These are phyloP conservation scores for Annona cherimola DNA, from an alignment of 164 flowering plant species.

Conservation along the genomic window DNA sequence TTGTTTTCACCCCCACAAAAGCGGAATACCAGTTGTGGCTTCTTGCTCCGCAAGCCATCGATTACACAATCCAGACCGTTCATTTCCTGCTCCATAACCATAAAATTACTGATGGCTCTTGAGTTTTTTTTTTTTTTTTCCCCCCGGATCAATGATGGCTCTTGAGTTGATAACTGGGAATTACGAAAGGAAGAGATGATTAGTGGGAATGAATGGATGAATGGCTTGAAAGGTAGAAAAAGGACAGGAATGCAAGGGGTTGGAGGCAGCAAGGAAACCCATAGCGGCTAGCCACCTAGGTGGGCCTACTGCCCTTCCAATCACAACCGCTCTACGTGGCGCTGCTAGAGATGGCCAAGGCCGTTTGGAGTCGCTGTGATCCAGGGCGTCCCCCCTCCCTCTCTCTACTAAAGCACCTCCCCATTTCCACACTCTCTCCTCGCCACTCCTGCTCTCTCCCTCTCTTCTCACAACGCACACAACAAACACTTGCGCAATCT, in stretches of 20 bases:
- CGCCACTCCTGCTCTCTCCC: not conserved
- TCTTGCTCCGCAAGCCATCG: too few relatives aligned
- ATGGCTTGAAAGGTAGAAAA: not conserved
- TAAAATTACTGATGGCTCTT: too few relatives aligned
- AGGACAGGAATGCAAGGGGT: not conserved
- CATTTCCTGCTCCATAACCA: too few relatives aligned
- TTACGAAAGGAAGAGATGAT: not conserved
- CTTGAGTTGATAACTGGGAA: not conserved
- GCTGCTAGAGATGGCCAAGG: conserved; percentile 7
- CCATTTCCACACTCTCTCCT: conserved; percentile 2
- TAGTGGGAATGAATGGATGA: not conserved
- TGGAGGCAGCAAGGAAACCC: not conserved
- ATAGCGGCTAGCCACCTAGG: not conserved
- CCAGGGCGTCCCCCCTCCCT: not conserved
- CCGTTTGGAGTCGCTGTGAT: not conserved
- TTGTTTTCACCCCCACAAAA: too few relatives aligned
- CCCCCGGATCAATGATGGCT: not conserved
- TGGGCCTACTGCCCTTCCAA: not conserved
- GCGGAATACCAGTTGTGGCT: too few relatives aligned
- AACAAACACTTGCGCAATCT: not conserved
- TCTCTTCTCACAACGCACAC: not conserved
- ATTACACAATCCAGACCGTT: too few relatives aligned
- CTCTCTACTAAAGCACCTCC: not conserved
- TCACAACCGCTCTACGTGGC: not conserved
- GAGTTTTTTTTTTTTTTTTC: too few relatives aligned